Percentiles rank a stretch among this genome's conserved stretches.
These are phyloP conservation scores for Boletus reticuloceps DNA, from an alignment of 768 basidiomycete genomes.

Conservation along the genomic window DNA sequence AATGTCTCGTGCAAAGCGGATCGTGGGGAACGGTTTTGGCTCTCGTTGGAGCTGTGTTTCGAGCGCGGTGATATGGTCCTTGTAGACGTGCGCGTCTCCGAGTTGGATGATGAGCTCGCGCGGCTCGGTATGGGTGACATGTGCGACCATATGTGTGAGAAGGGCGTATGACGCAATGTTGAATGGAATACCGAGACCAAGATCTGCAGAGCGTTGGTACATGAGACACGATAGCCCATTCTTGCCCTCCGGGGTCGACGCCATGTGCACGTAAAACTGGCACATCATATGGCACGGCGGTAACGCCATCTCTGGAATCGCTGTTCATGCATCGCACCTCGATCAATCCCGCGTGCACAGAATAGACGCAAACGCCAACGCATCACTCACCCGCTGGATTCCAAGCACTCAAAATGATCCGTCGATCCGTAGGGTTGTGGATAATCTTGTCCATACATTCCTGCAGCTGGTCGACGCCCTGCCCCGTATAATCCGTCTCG, in stretches of 20 bases:
- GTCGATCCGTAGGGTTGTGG: conserved; percentile 87
- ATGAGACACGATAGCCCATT: conserved; percentile 89
- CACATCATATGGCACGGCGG: conserved; percentile 99
- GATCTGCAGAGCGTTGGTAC: conserved; percentile 97
- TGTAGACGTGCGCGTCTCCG: conserved; percentile 96
- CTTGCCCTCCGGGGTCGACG: conserved; percentile 47
- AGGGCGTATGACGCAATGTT: conserved; percentile 99
- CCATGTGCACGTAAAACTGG: conserved; percentile 97
- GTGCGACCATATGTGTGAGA: conserved; percentile 97
- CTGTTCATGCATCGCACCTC: conserved; percentile 38
- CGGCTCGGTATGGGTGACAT: conserved; percentile 80
- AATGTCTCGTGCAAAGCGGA: conserved; percentile 68
- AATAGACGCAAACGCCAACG: background rate
- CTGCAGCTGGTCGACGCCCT: conserved; percentile 89
- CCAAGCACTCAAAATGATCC: conserved; percentile 96
- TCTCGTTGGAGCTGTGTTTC: conserved; percentile 73
- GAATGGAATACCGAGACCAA: conserved; percentile 97
- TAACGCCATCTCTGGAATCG: conserved; percentile 91
- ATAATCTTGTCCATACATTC: conserved; percentile 92
- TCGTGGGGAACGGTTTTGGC: conserved; percentile 80
- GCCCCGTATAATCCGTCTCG: conserved; percentile 70
- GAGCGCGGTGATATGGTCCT: conserved; percentile 88
- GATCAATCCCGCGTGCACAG: too few species aligned
- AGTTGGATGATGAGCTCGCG: conserved; percentile 94
- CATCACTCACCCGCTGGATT: conserved; percentile 81